Percentiles rank a stretch among this genome's conserved stretches.
phyloP scores from a whole-genome alignment of 345 rosid genomes.

The Acer yangbiense region DNA sequence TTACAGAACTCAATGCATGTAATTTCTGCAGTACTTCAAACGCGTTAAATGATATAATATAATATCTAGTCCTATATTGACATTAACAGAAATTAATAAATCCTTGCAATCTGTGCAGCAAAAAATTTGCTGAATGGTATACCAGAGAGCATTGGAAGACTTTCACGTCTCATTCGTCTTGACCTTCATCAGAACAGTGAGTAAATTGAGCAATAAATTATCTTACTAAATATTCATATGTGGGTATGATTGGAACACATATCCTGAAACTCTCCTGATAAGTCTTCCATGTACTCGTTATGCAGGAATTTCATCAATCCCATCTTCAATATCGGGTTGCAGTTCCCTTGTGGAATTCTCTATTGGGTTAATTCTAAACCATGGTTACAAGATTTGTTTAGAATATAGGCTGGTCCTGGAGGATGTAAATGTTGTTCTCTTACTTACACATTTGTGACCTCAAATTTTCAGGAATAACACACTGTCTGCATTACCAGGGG shows the following conservation, averaged over 20 bases:
- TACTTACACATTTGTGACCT: constrained; percentile 22
- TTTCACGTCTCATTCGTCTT: constrained; percentile 80
- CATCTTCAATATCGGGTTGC: constrained; percentile 78
- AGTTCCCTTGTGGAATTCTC: constrained; percentile 76
- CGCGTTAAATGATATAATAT: not conserved
- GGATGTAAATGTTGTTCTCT: constrained; percentile 20
- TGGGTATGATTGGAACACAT: not conserved
- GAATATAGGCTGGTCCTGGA: not conserved
- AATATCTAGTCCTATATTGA: constrained; percentile 6
- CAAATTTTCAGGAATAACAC: constrained; percentile 63
- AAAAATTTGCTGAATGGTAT: constrained; percentile 68
- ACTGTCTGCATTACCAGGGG: constrained; percentile 67
- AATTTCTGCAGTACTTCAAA: constrained; percentile 27
- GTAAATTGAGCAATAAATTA: constrained; percentile 26
- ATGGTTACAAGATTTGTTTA: constrained; percentile 5
- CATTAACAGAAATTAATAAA: constrained; percentile 11
- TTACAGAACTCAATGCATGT: constrained; percentile 87
- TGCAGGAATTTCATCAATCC: constrained; percentile 68
- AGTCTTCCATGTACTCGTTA: constrained; percentile 6
- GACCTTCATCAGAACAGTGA: constrained; percentile 95
- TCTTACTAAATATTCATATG: constrained; percentile 12
- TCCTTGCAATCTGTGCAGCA: constrained; percentile 45
- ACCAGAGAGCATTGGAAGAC: constrained; percentile 75
- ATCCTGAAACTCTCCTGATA: constrained; percentile 14
- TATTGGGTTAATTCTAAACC: constrained; percentile 70